A percentile compares a stretch with the other conserved stretches of the same genome.
These are phyloP conservation scores for Lactarius trivialis DNA, from an alignment of 768 basidiomycete species.

Conservation along the genomic window DNA sequence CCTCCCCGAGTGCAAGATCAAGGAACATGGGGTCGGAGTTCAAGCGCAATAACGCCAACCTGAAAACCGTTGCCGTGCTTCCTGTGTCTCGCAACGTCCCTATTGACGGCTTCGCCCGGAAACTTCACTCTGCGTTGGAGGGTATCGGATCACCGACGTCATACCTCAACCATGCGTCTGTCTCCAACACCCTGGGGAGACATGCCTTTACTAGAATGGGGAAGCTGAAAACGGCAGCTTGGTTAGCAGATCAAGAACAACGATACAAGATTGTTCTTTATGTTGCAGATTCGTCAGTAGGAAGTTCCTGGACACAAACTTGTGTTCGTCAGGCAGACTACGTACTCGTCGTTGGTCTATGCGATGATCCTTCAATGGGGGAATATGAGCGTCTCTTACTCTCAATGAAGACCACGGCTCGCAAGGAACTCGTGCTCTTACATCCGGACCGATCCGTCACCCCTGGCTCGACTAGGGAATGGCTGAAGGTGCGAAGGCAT, in stretches of 20 bases:
- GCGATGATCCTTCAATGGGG: slow-evolving; percentile 82
- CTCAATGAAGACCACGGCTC: slow-evolving; percentile 96
- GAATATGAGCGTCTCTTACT: slow-evolving; percentile 92
- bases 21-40: slow-evolving; percentile 51
- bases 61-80: slow-evolving; percentile 91
- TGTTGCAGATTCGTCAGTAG: slow-evolving; percentile 92
- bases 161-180: slow-evolving; percentile 89
- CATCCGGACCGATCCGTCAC: slow-evolving; percentile 86
- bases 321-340: slow-evolving; percentile 97
- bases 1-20: slow-evolving; percentile 44
- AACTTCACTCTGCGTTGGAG: slow-evolving; percentile 82
- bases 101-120: slow-evolving; percentile 82
- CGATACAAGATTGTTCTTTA: slow-evolving; percentile 90
- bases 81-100: slow-evolving; percentile 86
- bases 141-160: slow-evolving; percentile 90
- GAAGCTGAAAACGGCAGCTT: slow-evolving; percentile 88
- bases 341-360: slow-evolving; percentile 91
- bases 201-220: slow-evolving; percentile 97
- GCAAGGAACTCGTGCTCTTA: slow-evolving; percentile 91
- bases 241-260: slow-evolving; percentile 95
- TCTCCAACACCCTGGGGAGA: slow-evolving; percentile 85
- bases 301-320: slow-evolving; percentile 95
- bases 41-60: slow-evolving; percentile 74
- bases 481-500: slow-evolving; percentile 66
- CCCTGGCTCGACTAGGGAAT: slow-evolving; percentile 89